Conservation (phyloP, 1,284 basidiomycete species). For the Cutaneotrichosporon sp. region DNA sequence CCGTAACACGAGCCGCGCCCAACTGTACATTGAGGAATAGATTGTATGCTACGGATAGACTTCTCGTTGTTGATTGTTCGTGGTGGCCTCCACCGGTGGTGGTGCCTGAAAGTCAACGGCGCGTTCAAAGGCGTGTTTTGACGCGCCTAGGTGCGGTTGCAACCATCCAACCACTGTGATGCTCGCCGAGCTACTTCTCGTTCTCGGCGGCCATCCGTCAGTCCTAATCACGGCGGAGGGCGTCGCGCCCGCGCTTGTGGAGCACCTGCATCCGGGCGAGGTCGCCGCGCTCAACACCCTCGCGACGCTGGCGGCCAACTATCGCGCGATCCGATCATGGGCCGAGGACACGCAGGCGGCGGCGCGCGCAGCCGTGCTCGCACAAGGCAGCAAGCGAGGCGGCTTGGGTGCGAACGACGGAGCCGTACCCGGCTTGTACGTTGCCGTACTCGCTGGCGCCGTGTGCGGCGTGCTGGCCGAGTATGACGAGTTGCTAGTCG, state of each 20-base stretch:
- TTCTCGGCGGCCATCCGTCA: constrained; percentile 75
- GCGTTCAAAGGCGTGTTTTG: no score
- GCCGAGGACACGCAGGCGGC: constrained; percentile 13
- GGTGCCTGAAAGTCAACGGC: no score
- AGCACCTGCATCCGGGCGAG: constrained; percentile 79
- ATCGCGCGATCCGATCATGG: constrained; percentile 60
- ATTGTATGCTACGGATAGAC: neutral
- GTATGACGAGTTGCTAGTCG: constrained; percentile 71
- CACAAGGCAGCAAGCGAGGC: constrained; percentile 9
- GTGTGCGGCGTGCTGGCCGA: constrained; percentile 67
- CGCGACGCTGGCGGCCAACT: constrained; percentile 63
- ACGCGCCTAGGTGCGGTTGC: no score
- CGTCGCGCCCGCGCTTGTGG: constrained; percentile 61
- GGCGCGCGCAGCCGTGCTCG: constrained; percentile 22
- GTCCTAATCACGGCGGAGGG: constrained; percentile 57
- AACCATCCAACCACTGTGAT: constrained; percentile 44
- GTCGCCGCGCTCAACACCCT: constrained; percentile 69
- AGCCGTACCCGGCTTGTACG: constrained; percentile 54
- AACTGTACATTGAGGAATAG: constrained; percentile 6
- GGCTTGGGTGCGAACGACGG: no score
- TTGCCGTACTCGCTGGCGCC: constrained; percentile 67
- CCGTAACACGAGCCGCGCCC: constrained; percentile 5
- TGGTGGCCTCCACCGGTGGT: neutral
- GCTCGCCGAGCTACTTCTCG: constrained; percentile 78
- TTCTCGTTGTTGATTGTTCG: neutral